Conservation (phyloP, 495 filamentous ascomycete species). For the Daldinia grandis region DNA sequence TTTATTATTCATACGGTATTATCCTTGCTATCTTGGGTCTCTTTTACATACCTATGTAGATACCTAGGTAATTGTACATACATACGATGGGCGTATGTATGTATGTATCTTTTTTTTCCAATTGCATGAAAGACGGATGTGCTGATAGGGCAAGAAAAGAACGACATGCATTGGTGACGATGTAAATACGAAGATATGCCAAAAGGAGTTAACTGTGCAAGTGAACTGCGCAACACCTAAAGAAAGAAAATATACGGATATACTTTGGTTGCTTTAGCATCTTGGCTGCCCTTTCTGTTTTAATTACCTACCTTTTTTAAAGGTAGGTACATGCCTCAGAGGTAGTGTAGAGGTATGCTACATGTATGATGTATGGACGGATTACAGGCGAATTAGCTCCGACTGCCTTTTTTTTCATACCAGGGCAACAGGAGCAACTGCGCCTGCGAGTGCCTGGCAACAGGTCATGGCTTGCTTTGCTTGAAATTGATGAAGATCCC, state of each 20-base stretch:
- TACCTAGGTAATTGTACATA: not conserved
- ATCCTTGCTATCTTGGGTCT: slow-evolving; percentile 17
- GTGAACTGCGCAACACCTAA: not conserved
- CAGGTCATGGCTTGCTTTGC: slow-evolving; percentile 17
- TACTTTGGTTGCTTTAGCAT: not conserved
- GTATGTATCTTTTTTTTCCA: slow-evolving; percentile 15
- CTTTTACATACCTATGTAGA: not conserved
- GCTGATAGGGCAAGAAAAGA: slow-evolving; percentile 32
- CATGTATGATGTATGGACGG: not conserved
- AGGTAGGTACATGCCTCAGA: not conserved
- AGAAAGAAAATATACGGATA: not conserved
- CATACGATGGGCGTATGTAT: not conserved
- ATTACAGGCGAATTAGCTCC: slow-evolving; percentile 21
- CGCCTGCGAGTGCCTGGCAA: not conserved
- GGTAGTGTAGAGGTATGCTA: no score
- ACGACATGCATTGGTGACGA: slow-evolving; percentile 25
- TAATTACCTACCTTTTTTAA: no score
- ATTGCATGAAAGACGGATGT: slow-evolving; percentile 15
- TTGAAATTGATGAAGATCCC: slow-evolving; percentile 43
- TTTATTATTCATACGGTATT: slow-evolving; percentile 30
- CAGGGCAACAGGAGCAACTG: slow-evolving; percentile 1
- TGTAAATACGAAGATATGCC: slow-evolving; percentile 26
- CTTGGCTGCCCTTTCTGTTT: slow-evolving; percentile 4
- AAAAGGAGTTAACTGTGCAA: not conserved
- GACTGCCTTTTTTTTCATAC: slow-evolving; percentile 11